Percentiles rank a stretch among this genome's conserved stretches.
Conservation (phyloP, 2,329 filamentous ascomycete genomes). For the Paecilomyces sp. region DNA sequence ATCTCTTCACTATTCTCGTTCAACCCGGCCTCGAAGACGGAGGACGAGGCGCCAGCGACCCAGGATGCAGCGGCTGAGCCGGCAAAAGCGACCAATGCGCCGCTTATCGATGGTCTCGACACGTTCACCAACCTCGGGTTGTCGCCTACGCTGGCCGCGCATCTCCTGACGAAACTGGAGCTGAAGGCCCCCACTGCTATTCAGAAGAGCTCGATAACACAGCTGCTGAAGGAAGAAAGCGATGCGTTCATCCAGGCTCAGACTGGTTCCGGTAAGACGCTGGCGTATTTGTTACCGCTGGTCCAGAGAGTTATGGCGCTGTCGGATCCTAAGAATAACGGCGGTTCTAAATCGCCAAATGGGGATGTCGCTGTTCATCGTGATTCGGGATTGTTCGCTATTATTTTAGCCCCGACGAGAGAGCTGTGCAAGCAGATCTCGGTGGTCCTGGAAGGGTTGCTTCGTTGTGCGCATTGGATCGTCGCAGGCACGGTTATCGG, state of each 20-base stretch:
- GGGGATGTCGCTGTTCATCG: constrained; percentile 58
- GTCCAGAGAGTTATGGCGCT: constrained; percentile 80
- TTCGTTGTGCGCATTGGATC: constrained; percentile 89
- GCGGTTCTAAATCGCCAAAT: constrained; percentile 12
- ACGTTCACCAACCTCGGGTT: constrained; percentile 83
- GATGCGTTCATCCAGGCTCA: constrained; percentile 97
- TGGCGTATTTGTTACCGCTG: constrained; percentile 91
- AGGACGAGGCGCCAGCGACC: constrained; percentile 21
- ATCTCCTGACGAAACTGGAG: constrained; percentile 76
- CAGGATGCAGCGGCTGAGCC: constrained; percentile 36
- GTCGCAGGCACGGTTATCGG: constrained; percentile 79
- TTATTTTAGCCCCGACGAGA: constrained; percentile 87
- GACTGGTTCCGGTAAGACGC: constrained; percentile 93
- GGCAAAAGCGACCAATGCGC: constrained; percentile 80
- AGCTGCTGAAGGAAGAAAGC: constrained; percentile 69
- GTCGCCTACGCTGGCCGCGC: constrained; percentile 69
- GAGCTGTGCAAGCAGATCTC: constrained; percentile 94
- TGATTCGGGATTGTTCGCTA: constrained; percentile 84
- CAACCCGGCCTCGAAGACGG: constrained; percentile 67
- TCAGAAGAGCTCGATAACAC: constrained; percentile 79
- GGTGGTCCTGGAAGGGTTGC: constrained; percentile 72
- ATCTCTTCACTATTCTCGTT: constrained; percentile 89
- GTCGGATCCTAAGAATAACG: constrained; percentile 46
- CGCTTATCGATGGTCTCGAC: constrained; percentile 71
- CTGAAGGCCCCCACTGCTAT: constrained; percentile 91